Conservation (phyloP, 2,329 filamentous ascomycete genomes). For the Chaetomiaceae sp. region DNA sequence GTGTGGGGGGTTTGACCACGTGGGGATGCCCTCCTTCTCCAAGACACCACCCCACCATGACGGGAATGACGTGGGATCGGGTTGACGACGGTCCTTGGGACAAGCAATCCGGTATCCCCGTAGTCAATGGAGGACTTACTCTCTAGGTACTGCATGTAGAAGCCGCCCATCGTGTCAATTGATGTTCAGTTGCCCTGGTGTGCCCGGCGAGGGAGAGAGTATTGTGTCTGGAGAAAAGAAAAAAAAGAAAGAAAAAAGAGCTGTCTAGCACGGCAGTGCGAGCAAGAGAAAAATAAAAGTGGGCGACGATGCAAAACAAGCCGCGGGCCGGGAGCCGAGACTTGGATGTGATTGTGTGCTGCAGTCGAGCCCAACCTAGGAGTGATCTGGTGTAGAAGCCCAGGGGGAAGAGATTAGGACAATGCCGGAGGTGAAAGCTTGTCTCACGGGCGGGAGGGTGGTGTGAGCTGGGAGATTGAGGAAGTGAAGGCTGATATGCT, state of each 20-base stretch:
- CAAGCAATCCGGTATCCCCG: neutral
- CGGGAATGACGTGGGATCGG: constrained; percentile 16
- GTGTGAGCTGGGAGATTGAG: constrained; percentile 39
- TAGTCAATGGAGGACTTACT: constrained; percentile 54
- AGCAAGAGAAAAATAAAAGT: constrained; percentile 19
- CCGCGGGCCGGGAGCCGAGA: constrained; percentile 33
- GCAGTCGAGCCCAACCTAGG: constrained; percentile 54
- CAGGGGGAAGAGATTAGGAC: constrained; percentile 18
- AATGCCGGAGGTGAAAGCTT: constrained; percentile 33
- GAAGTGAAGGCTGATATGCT: constrained; percentile 39
- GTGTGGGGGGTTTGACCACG: constrained; percentile 30
- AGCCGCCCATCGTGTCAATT: constrained; percentile 53
- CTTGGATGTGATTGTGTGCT: constrained; percentile 38
- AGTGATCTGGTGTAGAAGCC: constrained; percentile 30
- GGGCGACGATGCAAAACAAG: constrained; percentile 27
- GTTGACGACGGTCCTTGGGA: neutral
- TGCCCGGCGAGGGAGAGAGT: constrained; percentile 5
- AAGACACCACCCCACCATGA: constrained; percentile 25
- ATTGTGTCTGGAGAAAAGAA: too few relatives aligned
- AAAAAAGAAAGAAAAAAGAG: too few relatives aligned
- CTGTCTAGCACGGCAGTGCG: neutral
- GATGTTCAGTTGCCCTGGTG: constrained; percentile 25
- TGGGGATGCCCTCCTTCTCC: constrained; percentile 23
- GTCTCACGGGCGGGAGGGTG: constrained; percentile 33
- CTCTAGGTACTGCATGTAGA: constrained; percentile 69